Base-by-base conservation (phyloP, 257 asterid genomes). In the Scutellaria baicalensis region DNA sequence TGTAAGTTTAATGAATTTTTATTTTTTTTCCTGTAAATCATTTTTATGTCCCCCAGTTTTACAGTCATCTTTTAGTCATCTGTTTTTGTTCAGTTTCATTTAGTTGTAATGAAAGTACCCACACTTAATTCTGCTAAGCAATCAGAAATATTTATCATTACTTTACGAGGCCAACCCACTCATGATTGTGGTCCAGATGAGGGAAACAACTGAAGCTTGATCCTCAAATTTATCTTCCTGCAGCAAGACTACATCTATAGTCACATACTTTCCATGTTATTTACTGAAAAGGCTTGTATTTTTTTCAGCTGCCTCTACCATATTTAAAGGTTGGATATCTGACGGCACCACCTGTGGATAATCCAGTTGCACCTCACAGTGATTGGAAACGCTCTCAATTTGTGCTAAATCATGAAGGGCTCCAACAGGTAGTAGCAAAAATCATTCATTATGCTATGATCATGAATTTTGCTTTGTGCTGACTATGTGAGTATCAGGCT, bases 281-380 rank as follows among this genome's bases (percentile, higher is more conserved):
- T 44, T n/a, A 21, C 80, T 83, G 74, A 77, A 59, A 39, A 59
- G 59, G 49, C 45, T 59, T 71, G 39, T 73, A 27, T 49, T 59
- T 84, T 84, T 82, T 73, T 49, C 97, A 94, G 99, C 90, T 94
- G 67, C 99, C 99, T 56, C 86, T 94, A 63, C 99, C 99, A 55
- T 89, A 81, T 77, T 84, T 94, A 49, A 91, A 91, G 89, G 84
- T 88, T 51, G 99, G 99, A 67, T 91, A 91, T 79, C 77, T 94
- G 54, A 88, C 96, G 8, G 96, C 97, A 59, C 97, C 97, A 42
- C 97, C 99, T 49, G 85, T 83, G 17, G 99, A 97, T 77, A 86
- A 78, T 78, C 88, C 91, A 51, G 74, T 94, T 70, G 95, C 97
- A 9, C 97, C 97, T 68, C 99, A 94, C 82, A 78, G 88, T 79